Base-by-base conservation (phyloP, 1,284 basidiomycete genomes). In the Cryptococcus sp. region DNA sequence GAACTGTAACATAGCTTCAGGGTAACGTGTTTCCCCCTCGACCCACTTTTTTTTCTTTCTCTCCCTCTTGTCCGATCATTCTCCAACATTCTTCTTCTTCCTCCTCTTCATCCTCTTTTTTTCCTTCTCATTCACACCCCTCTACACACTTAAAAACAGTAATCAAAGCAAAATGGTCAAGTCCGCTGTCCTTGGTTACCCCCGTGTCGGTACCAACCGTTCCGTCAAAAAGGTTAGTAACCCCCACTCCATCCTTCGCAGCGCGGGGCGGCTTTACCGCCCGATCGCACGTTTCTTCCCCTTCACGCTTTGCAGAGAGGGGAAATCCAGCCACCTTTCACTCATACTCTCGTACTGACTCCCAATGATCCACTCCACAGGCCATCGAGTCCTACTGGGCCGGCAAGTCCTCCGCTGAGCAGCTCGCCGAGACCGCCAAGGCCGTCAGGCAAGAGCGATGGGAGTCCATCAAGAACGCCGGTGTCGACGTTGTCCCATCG, bases 351-450 rank as follows among this genome's bases (percentile, higher is more conserved):
- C 42, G 8, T 35, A 35, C 15, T 40, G 53, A 16, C 19, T 7
- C 15, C 13, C 51, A 27, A 17, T 46, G n/a, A 53, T 51, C 27
- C 15, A 27, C 39, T 15, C 23, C 23, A 31, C 57, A 77, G 84
- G 93, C 94, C 70, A 90, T 95, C 72, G 94, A 97, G 82, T 88
- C 90, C 66, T 99, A 98, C 86, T 99, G 96, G 96, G 91, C 85
- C 52, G 91, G 89, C 80, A 99, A 98, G 82, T 84, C 88, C 77
- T 85, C 88, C 64, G 91, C 87, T 51, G 91, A 91, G 70, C 91
- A 94, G 70, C 89, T 99, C 71, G 88, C 88, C 75, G 90, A 91
- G 80, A 87, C 85, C 67, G 90, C 93, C 72, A 89, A 91, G 74
- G 88, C 91, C 64, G 88, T 94, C 78, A 90, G 90, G 80, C 91